Evolutionary conservation across 75 land plant genomes (phyloP).

Genomic region (Sequoiadendron giganteum): DNA sequence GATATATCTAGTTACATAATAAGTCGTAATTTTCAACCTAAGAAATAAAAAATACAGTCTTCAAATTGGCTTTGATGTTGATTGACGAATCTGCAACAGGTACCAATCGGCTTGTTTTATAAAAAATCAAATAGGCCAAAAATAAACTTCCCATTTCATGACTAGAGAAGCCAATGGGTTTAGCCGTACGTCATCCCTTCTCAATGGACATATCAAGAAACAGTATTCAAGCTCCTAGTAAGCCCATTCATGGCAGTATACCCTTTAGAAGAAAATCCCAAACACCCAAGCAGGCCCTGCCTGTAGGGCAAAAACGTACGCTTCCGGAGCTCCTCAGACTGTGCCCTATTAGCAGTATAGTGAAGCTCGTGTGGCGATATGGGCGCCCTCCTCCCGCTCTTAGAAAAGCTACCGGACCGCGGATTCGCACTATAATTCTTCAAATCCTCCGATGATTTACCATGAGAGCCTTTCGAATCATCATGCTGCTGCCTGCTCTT

Average conservation of each 20-base stretch:
- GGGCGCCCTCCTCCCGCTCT: constrained; percentile 10
- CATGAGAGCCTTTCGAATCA: background rate
- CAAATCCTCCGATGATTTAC: constrained; percentile 8
- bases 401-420: constrained; percentile 10
- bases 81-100: background rate
- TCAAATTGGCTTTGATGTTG: background rate
- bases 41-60: background rate
- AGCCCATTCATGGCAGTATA: constrained; percentile 22
- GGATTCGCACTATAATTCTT: constrained; percentile 25
- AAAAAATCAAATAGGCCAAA: background rate
- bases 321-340: constrained; percentile 23
- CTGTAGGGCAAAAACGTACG: constrained; percentile 34
- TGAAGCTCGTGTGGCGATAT: constrained; percentile 27
- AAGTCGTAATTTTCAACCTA: background rate
- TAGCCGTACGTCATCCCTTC: background rate
- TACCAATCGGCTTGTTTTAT: background rate
- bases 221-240: constrained; percentile 46
- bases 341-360: constrained; percentile 24
- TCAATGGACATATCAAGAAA: constrained; percentile 16
- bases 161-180: background rate
- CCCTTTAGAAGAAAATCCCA: constrained; percentile 16
- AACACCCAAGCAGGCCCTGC: constrained; percentile 37
- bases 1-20: background rate
- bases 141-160: background rate
- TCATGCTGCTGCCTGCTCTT: background rate